Conservation (phyloP, 371 early-diverging fungal species). For the Lichtheimia ornata region DNA sequence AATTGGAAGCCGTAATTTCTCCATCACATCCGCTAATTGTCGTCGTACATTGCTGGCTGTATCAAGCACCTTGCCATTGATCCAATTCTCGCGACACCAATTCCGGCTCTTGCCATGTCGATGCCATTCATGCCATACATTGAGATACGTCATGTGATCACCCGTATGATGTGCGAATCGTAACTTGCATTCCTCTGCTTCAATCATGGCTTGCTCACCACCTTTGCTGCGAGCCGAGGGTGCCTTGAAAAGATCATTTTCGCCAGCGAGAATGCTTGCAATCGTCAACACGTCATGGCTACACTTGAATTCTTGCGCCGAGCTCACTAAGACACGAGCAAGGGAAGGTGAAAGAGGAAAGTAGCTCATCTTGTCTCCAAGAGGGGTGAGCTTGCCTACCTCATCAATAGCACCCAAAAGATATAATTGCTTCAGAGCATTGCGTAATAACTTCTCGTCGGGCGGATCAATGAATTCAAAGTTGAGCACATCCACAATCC, state of each 20-base stretch:
- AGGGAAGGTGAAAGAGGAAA: slow-evolving; percentile 96
- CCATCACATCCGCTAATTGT: slow-evolving; percentile 87
- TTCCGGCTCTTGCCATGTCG: slow-evolving; percentile 56
- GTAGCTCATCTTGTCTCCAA: slow-evolving; percentile 93
- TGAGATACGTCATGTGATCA: slow-evolving; percentile 89
- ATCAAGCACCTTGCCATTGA: slow-evolving; percentile 84
- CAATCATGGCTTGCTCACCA: slow-evolving; percentile 68
- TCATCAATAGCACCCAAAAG: slow-evolving; percentile 95
- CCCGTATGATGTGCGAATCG: slow-evolving; percentile 74
- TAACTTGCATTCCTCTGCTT: slow-evolving; percentile 79
- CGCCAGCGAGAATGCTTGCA: slow-evolving; percentile 81
- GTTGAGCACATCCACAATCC: slow-evolving; percentile 88
- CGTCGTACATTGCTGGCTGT: slow-evolving; percentile 87
- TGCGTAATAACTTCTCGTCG: slow-evolving; percentile 76
- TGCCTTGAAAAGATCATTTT: slow-evolving; percentile 83
- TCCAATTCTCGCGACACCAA: slow-evolving; percentile 93
- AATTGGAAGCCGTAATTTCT: slow-evolving; percentile 75
- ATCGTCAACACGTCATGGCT: slow-evolving; percentile 52
- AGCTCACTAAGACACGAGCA: slow-evolving; percentile 84
- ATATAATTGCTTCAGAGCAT: slow-evolving; percentile 90
- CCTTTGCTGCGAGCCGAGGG: slow-evolving; percentile 27
- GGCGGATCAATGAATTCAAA: slow-evolving; percentile 98
- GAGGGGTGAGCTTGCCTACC: slow-evolving; percentile 84
- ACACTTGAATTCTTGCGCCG: slow-evolving; percentile 45
- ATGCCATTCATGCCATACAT: slow-evolving; percentile 88